Evolutionary conservation across 2,329 filamentous ascomycete species (phyloP).

Genomic region (Diaporthe batatas): DNA sequence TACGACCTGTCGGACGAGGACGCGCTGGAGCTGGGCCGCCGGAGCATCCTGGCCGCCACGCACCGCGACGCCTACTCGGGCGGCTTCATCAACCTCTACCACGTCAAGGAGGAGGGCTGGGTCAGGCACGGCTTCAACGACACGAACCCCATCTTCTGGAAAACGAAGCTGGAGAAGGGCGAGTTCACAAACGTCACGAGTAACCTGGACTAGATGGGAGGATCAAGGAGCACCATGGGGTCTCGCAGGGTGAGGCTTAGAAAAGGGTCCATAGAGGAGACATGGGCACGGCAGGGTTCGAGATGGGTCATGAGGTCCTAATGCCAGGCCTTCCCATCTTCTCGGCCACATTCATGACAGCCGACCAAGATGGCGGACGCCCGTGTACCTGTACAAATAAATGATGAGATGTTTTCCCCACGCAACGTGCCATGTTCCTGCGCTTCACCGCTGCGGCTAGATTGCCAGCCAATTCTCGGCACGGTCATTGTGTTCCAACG

Average conservation of each 20-base stretch:
- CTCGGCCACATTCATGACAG: constrained; percentile 21
- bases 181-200: constrained; percentile 97
- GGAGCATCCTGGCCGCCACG: constrained; percentile 95
- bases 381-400: constrained; percentile 47
- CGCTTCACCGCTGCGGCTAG: neutral
- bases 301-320: neutral
- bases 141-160: constrained; percentile 99
- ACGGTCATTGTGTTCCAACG: neutral
- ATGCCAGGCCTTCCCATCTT: neutral
- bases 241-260: neutral
- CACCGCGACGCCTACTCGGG: constrained; percentile 99
- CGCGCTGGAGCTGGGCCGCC: constrained; percentile 88
- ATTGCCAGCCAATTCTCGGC: neutral
- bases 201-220: constrained; percentile 67
- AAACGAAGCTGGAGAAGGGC: constrained; percentile 97
- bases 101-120: constrained; percentile 99
- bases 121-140: constrained; percentile 98
- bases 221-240: neutral
- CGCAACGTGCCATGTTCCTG: neutral
- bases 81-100: constrained; percentile 98
- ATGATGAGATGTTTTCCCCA: constrained; percentile 7
- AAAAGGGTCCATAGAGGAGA: constrained; percentile 7
- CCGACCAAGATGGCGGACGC: constrained; percentile 13
- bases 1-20: constrained; percentile 91
- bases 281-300: constrained; percentile 8